Evolutionary conservation across 1,139 yeast species (phyloP).

Genomic region (Protomyces inouyei): DNA sequence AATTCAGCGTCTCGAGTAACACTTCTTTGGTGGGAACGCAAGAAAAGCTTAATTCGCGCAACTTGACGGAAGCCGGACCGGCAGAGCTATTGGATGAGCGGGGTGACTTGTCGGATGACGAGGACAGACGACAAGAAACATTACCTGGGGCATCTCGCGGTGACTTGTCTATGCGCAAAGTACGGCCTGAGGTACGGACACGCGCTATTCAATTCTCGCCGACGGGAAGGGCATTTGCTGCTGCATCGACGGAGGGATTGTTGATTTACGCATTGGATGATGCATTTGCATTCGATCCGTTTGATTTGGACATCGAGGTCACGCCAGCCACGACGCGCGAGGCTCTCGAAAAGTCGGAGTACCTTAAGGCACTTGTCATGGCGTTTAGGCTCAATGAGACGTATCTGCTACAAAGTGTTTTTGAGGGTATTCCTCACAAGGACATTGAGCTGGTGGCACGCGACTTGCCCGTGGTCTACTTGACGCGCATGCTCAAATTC

Average conservation of each 20-base stretch:
- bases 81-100: constrained; percentile 73
- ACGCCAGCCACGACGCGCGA: constrained; percentile 74
- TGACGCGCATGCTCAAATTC: constrained; percentile 61
- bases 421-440: constrained; percentile 68
- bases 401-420: constrained; percentile 65
- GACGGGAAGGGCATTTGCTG: constrained; percentile 85
- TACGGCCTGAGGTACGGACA: constrained; percentile 76
- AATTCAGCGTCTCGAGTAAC: constrained; percentile 79
- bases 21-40: constrained; percentile 89
- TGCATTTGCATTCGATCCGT: constrained; percentile 78
- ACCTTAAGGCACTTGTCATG: constrained; percentile 80
- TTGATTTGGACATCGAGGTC: constrained; percentile 86
- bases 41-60: constrained; percentile 68
- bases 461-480: constrained; percentile 71
- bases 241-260: constrained; percentile 93
- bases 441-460: constrained; percentile 64
- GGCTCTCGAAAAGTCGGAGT: constrained; percentile 42
- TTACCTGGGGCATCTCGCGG: constrained; percentile 90
- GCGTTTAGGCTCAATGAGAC: constrained; percentile 85
- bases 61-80: constrained; percentile 85
- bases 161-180: constrained; percentile 72
- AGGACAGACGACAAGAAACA: constrained; percentile 67
- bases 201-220: constrained; percentile 79
- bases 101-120: constrained; percentile 82
- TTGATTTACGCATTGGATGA: constrained; percentile 76